Percentiles rank a stretch among this genome's conserved stretches.
phyloP scores from a whole-genome alignment of 2,329 filamentous ascomycete genomes.

The Nectriaceae sp. region DNA sequence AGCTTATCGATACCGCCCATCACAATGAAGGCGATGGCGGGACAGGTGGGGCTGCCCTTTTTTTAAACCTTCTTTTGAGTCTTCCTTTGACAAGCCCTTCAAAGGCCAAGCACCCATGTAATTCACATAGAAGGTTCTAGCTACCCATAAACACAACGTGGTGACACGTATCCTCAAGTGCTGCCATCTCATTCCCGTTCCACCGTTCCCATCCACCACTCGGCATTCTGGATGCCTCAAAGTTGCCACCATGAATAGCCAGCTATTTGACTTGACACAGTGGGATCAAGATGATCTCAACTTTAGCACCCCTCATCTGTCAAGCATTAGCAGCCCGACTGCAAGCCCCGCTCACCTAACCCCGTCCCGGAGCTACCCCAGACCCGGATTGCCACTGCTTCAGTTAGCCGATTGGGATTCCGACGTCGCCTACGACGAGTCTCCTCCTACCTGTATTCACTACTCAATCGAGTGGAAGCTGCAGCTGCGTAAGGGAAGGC shows the following conservation, averaged over 20 bases:
- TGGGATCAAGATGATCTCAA: neutral
- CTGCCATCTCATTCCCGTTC: neutral
- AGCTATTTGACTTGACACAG: neutral
- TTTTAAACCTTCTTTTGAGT: no score
- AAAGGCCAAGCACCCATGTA: neutral
- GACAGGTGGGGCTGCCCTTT: neutral
- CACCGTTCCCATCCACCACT: neutral
- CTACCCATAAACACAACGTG: neutral
- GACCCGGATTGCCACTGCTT: slow-evolving; percentile 9
- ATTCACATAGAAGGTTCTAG: neutral
- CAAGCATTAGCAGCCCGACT: neutral
- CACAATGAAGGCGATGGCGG: neutral
- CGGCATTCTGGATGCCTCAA: neutral
- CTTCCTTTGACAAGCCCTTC: neutral
- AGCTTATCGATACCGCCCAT: neutral
- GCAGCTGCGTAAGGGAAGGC: slow-evolving; percentile 10
- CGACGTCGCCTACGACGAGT: slow-evolving; percentile 7
- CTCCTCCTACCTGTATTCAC: slow-evolving; percentile 8
- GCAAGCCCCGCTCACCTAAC: neutral
- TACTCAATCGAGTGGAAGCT: slow-evolving; percentile 15
- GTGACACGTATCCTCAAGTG: neutral
- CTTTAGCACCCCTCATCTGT: neutral
- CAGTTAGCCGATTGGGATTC: slow-evolving; percentile 12
- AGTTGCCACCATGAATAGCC: neutral
- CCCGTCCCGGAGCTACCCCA: neutral